These are phyloP conservation scores for Flaveria trinervia DNA, from an alignment of 129 eudicot species.

Conservation along the genomic window DNA sequence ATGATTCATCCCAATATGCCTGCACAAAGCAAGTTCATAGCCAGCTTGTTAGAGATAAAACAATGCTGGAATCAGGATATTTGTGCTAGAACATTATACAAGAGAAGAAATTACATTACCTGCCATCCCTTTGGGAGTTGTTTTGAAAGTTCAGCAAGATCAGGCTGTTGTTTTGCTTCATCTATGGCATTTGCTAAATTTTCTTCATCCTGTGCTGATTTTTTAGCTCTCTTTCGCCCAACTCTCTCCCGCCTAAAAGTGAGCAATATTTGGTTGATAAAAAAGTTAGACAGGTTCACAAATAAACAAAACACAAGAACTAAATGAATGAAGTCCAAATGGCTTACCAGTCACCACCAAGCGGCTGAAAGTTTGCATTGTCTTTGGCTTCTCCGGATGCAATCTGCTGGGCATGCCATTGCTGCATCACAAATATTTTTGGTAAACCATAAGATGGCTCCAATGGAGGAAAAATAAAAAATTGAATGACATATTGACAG, in stretches of 20 bases:
- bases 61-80: too few species aligned
- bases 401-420: slow-evolving; percentile 92
- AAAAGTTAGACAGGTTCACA: neutral
- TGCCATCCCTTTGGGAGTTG: slow-evolving; percentile 90
- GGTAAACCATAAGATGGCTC: slow-evolving; percentile 17
- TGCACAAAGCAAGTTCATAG: slow-evolving; percentile 25
- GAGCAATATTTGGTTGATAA: neutral
- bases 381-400: slow-evolving; percentile 95
- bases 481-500: neutral
- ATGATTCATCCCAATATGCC: slow-evolving; percentile 92
- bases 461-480: too few species aligned
- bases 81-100: too few species aligned
- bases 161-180: slow-evolving; percentile 50
- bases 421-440: slow-evolving; percentile 39
- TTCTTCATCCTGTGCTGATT: slow-evolving; percentile 44
- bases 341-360: slow-evolving; percentile 95
- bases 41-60: neutral
- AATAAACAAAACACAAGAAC: neutral
- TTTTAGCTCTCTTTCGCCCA: slow-evolving; percentile 75
- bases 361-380: slow-evolving; percentile 95
- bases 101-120: slow-evolving; percentile 38
- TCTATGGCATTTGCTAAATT: slow-evolving; percentile 33
- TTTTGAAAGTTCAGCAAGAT: slow-evolving; percentile 56
- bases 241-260: slow-evolving; percentile 85
- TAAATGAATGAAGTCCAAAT: neutral